phyloP scores from a whole-genome alignment of 192 early-diverging fungal species.

The Podila epicladia region DNA sequence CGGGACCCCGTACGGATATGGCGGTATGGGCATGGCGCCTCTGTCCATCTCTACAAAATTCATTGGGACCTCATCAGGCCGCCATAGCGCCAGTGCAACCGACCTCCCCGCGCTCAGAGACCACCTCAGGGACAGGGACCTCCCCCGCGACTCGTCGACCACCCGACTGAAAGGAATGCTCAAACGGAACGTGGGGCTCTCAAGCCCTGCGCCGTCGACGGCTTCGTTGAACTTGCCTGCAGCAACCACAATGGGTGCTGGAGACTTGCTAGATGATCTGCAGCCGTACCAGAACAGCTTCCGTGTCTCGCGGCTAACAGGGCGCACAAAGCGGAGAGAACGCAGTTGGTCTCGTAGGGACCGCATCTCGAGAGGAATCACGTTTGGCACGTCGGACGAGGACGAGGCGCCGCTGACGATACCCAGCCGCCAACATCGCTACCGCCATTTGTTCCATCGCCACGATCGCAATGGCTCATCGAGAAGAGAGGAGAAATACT shows the following conservation, averaged over 20 bases:
- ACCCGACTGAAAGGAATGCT: conserved; percentile 36
- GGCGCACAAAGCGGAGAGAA: background rate
- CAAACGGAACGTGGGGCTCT: conserved; percentile 32
- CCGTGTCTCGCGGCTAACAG: conserved; percentile 21
- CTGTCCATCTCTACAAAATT: conserved; percentile 14
- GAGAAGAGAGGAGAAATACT: background rate
- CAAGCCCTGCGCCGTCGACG: background rate
- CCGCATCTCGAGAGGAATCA: background rate
- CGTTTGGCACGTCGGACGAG: background rate
- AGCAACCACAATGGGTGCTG: background rate
- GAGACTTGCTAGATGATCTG: background rate
- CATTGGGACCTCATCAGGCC: background rate
- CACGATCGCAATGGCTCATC: background rate
- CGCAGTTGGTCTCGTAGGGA: background rate
- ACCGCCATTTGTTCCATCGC: conserved; percentile 17
- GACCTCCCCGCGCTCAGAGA: background rate
- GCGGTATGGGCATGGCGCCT: conserved; percentile 9
- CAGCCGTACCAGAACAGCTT: background rate
- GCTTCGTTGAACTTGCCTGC: background rate
- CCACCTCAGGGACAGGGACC: background rate
- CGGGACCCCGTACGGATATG: conserved; percentile 15
- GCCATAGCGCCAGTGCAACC: background rate
- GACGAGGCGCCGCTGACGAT: background rate
- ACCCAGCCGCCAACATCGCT: background rate
- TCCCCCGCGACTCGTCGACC: conserved; percentile 11